Evolutionary conservation across 2,329 filamentous ascomycete species (phyloP), one percentile per base, ranked within the genome.

Genomic region (Hymenoscyphus salicellus): DNA sequence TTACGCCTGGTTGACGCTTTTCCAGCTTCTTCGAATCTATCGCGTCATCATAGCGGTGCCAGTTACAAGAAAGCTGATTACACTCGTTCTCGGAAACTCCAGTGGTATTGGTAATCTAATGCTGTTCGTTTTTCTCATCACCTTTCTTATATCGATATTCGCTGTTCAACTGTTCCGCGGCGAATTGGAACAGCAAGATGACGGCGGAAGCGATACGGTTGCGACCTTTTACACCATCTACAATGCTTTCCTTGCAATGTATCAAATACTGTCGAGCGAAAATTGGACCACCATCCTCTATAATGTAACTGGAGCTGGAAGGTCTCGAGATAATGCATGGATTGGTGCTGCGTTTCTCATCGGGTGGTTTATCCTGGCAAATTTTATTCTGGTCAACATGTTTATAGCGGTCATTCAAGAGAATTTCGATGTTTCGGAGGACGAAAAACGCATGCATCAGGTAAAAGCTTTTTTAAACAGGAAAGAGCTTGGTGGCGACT

Each of bases 341-440:
- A 93, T 98, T 63, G 93, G 91, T 10, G 93, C 94, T 8, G 83
- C 91, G 1, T 97, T 99, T 72, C 84, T 97, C 71, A 92, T 97
- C 68, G 84, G 93, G 70, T 99, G 95, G 95, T 98, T 97, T 77
- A 95, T 97, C 64, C 84, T 99, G 55, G 85, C 93, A 5, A 97
- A 96, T 77, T 94, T 98, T 75, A 96, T 99, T 79, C 86, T 98
- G 67, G 80, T 99, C 80, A 99, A 98, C 75, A 99, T 99, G 95
- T 99, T 99, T 82, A 98, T 99, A 91, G 95, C 95, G 82, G 95
- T 99, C 79, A 99, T 99, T 70, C 95, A 99, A 77, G 95, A 99
- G 75, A 99, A 97, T 74, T 99, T 99, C 75, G 95, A 99, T 78
- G 93, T 99, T 30, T 96, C 93, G 3, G 95, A 99, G 76, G 96